Evolutionary conservation across 768 basidiomycete genomes (phyloP).

Genomic region (Amanita brunnescens): DNA sequence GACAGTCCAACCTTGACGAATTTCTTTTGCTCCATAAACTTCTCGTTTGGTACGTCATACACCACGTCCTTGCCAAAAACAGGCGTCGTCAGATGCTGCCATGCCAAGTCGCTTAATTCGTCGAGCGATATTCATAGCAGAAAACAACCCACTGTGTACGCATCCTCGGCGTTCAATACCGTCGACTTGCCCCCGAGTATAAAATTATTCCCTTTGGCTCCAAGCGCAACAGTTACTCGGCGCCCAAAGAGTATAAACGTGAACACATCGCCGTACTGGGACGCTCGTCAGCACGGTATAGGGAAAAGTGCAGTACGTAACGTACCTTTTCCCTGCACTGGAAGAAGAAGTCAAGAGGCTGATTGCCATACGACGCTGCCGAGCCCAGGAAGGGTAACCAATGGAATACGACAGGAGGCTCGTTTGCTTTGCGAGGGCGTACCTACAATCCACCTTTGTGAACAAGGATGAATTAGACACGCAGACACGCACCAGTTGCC

Average conservation of each 20-base stretch:
- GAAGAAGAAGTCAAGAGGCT: slow-evolving; percentile 85
- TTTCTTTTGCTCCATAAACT: slow-evolving; percentile 98
- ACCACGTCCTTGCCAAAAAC: slow-evolving; percentile 97
- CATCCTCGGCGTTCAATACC: slow-evolving; percentile 91
- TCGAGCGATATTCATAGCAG: neutral
- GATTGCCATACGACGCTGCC: slow-evolving; percentile 81
- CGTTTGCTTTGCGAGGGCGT: slow-evolving; percentile 55
- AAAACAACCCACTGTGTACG: slow-evolving; percentile 66
- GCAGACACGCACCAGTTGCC: slow-evolving; percentile 60
- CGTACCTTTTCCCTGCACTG: slow-evolving; percentile 68
- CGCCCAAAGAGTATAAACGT: slow-evolving; percentile 89
- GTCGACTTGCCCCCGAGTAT: slow-evolving; percentile 89
- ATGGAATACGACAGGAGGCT: slow-evolving; percentile 91
- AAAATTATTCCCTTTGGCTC: slow-evolving; percentile 89
- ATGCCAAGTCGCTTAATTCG: slow-evolving; percentile 5
- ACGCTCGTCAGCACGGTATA: neutral
- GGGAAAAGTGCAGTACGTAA: neutral
- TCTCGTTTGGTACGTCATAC: slow-evolving; percentile 92
- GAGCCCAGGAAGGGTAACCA: slow-evolving; percentile 88
- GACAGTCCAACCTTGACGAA: slow-evolving; percentile 96
- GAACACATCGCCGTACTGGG: slow-evolving; percentile 93
- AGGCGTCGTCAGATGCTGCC: slow-evolving; percentile 82
- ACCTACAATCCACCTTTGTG: slow-evolving; percentile 31
- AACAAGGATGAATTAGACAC: neutral
- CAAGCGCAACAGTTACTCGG: slow-evolving; percentile 83